Base-by-base conservation (phyloP, 2,329 filamentous ascomycete genomes). In the Penicillium sp. region DNA sequence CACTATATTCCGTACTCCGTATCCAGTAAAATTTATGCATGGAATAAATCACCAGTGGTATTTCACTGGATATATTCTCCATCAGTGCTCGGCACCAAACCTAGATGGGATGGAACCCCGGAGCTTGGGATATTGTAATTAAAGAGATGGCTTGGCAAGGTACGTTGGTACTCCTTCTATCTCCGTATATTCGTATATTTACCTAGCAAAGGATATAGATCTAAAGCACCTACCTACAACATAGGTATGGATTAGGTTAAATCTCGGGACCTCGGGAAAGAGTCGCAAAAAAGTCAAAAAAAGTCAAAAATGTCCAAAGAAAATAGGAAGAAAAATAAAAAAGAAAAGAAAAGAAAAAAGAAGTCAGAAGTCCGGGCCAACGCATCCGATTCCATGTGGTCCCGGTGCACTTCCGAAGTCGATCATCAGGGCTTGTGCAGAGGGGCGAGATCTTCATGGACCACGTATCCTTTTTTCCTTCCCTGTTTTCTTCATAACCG, bases 381-480 rank as follows among this genome's bases (percentile, higher is more conserved):
- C 47, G 10, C 50, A 67, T 60, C 64, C 65, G 62, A 41, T 61
- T 58, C 65, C 65, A 67, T 66, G 65, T 67, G 65, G 64, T 65
- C 42, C 65, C 64, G 63, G 65, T 66, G 64, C 64, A 57, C 50
- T 67, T 64, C 65, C 65, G 65, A 65, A 55, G 64, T 60, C 65
- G 64, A 66, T 67, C 64, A 58, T 65, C 61, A 60, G 54, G 58
- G 60, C 62, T 61, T 57, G 54, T 57, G 62, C 59, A 62, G 50
- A 48, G 58, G 52, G 59, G 57, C 63, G 62, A 65, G 63, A 65
- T 62, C 63, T 64, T 65, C 58, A 8, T 50, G 23, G 48, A 27
- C 35, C 23, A 40, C 48, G 48, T 50, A 40, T 41, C 21, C 29
- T 49, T 31, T 38, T 23, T 38, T 27, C 7, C 15, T 35, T 35